These are phyloP conservation scores for Tephrocybe sp. DNA, from an alignment of 768 basidiomycete genomes.

Conservation along the genomic window DNA sequence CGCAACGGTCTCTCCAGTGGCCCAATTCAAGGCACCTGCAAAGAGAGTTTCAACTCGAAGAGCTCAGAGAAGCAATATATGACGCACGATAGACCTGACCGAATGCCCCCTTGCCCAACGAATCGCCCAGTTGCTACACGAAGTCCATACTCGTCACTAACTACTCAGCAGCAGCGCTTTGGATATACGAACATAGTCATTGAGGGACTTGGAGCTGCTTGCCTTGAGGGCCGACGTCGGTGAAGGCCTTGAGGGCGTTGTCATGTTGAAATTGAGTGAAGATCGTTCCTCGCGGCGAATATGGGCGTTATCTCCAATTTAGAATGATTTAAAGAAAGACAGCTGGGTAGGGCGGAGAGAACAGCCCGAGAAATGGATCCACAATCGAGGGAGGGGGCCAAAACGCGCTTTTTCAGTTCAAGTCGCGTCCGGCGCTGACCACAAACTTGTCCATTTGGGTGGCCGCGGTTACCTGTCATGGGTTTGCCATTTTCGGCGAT, in stretches of 20 bases:
- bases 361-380: conserved; percentile 7
- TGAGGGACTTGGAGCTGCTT: conserved; percentile 52
- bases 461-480: conserved; percentile 18
- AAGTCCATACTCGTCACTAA: conserved; percentile 7
- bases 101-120: conserved; percentile 94
- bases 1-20: conserved; percentile 97
- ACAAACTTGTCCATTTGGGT: conserved; percentile 34
- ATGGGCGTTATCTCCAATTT: conserved; percentile 18
- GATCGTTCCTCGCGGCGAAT: conserved; percentile 13
- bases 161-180: not conserved
- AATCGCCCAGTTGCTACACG: conserved; percentile 89
- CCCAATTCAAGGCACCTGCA: conserved; percentile 87
- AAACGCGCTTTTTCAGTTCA: conserved; percentile 29
- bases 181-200: conserved; percentile 57
- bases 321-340: conserved; percentile 21
- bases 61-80: conserved; percentile 2
- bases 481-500: conserved; percentile 10
- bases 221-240: conserved; percentile 37
- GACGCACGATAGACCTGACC: conserved; percentile 94
- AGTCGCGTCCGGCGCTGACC: conserved; percentile 50
- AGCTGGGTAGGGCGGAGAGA: conserved; percentile 10
- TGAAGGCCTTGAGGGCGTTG: conserved; percentile 38
- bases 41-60: conserved; percentile 10
- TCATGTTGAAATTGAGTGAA: conserved; percentile 28
- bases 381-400: conserved; percentile 13